Evolutionary conservation across 2,329 filamentous ascomycete species (phyloP).

Genomic region (Fusarium acutatum): DNA sequence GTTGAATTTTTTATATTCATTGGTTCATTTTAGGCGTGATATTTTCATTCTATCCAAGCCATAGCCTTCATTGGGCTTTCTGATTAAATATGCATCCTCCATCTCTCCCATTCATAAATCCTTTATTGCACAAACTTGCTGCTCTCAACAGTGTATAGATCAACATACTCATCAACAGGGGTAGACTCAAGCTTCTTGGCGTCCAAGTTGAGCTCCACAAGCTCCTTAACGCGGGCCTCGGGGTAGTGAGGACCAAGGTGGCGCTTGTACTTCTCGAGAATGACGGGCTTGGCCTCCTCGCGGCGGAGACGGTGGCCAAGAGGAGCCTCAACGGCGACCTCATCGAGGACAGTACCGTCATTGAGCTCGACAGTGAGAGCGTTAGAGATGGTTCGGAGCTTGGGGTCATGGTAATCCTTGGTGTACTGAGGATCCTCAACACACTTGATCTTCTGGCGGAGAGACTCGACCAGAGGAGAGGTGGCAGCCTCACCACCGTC

Average conservation of each 20-base stretch:
- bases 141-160: constrained; percentile 75
- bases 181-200: constrained; percentile 78
- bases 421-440: constrained; percentile 97
- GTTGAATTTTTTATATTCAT: constrained; percentile 4
- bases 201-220: constrained; percentile 83
- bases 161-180: constrained; percentile 92
- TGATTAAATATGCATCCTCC: constrained; percentile 15
- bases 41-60: constrained; percentile 4
- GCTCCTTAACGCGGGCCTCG: constrained; percentile 78
- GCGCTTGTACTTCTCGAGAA: constrained; percentile 93
- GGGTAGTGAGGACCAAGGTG: constrained; percentile 87
- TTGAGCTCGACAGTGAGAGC: constrained; percentile 94
- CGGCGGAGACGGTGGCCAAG: constrained; percentile 90
- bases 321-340: constrained; percentile 92
- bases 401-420: constrained; percentile 91
- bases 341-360: constrained; percentile 89
- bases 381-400: constrained; percentile 95
- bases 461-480: constrained; percentile 86
- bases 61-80: constrained; percentile 26
- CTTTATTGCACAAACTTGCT: constrained; percentile 61
- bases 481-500: constrained; percentile 93
- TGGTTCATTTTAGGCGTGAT: constrained; percentile 12
- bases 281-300: constrained; percentile 98
- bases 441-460: constrained; percentile 93
- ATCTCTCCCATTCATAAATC: neutral